Evolutionary conservation across 441 rosid species (phyloP).

Genomic region (Viola pubescens): DNA sequence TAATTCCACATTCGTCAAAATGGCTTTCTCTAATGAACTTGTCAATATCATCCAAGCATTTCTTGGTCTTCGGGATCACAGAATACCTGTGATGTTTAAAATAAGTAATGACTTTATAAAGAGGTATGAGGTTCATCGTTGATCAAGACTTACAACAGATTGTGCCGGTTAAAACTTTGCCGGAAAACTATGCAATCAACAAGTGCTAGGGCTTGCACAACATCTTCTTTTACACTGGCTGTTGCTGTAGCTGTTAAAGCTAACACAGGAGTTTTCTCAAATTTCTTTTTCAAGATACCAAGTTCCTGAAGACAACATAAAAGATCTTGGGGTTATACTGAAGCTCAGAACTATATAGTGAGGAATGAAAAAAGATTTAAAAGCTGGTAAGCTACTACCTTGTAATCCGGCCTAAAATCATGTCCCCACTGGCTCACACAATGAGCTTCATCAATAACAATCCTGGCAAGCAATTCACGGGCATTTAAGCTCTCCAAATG

Average conservation of each 20-base stretch:
- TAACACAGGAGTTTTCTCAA: constrained; percentile 77
- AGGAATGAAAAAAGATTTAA: constrained; percentile 9
- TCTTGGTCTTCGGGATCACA: constrained; percentile 77
- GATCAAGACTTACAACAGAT: constrained; percentile 49
- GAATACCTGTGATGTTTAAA: constrained; percentile 56
- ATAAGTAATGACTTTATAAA: constrained; percentile 25
- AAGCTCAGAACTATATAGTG: constrained; percentile 4
- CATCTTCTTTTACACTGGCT: constrained; percentile 97
- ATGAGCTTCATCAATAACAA: constrained; percentile 98
- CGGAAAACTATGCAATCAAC: constrained; percentile 86
- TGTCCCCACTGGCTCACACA: constrained; percentile 99
- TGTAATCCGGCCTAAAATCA: constrained; percentile 98
- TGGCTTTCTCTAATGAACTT: constrained; percentile 77
- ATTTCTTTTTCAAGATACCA: constrained; percentile 87
- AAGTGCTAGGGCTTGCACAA: constrained; percentile 96
- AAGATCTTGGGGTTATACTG: constrained; percentile 17
- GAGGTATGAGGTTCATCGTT: constrained; percentile 13
- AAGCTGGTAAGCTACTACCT: constrained; percentile 38
- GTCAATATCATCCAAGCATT: constrained; percentile 84
- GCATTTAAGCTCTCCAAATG: constrained; percentile 68
- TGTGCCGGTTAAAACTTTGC: constrained; percentile 94
- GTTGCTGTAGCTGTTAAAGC: constrained; percentile 99
- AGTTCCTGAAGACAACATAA: constrained; percentile 54
- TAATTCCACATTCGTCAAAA: constrained; percentile 91
- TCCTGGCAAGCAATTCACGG: constrained; percentile 76